Evolutionary conservation across 768 basidiomycete genomes (phyloP), one percentile per base, ranked within the genome.

Genomic region (Pisolithus orientalis): DNA sequence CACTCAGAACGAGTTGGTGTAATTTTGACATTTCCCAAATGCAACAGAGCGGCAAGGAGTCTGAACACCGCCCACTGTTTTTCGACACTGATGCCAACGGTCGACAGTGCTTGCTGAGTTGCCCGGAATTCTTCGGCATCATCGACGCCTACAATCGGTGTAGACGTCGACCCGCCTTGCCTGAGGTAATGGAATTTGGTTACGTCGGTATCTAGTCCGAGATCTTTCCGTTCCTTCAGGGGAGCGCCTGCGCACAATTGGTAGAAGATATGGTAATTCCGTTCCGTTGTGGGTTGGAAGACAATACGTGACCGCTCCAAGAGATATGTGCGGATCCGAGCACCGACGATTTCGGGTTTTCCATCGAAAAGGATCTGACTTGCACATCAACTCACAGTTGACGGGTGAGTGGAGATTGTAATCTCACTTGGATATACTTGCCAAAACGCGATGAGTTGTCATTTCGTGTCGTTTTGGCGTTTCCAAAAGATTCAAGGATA

Each of bases 201-300:
- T 53, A 90, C 76, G 63, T 94, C 90, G 17, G 78, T 75, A 60
- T 94, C 91, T 37, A 99, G 78, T 5, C 93, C 94, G 43, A 97
- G 82, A 62, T 94, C 92, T 70, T 95, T 95, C 39, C 92, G 84
- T 64, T 99, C 96, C 69, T 95, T 95, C 24, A 89, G 74, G 2
- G 96, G 94, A 9, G 92, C 93, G 45, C 96, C 96, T 0, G 94
- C 90, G 59, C 95, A 93, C n/a, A 99, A 76, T 67, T 99, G 96
- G 72, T 99, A 98, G 77, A 99, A 99, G 61, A 99, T 97, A 70
- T 99, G 96, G 71, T 98, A 99, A 71, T 99, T 99, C 54, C 96
- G 85, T 69, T 99, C 96, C 42, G 90, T 94, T 53, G 89, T 77
- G 16, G 96, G 95, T 69, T 99, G 96, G 70, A 95, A 97, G 53